Evolutionary conservation across 1,284 basidiomycete species (phyloP).

Genomic region (Erythrobasidium hasegawianum): DNA sequence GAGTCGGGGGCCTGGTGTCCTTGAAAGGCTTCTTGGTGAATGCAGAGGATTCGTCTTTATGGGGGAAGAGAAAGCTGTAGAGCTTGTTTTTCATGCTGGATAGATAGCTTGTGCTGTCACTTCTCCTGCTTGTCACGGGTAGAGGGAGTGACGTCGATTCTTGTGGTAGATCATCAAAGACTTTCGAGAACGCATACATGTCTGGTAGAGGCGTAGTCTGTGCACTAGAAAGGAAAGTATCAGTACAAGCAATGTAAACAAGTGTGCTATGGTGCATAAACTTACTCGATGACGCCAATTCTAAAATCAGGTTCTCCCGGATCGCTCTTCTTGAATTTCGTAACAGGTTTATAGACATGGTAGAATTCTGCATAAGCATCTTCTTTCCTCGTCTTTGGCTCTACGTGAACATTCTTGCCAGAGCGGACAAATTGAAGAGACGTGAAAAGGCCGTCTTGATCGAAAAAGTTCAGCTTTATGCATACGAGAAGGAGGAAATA

Average conservation of each 20-base stretch:
- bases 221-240: slow-evolving; percentile 54
- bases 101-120: neutral
- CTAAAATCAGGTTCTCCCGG: slow-evolving; percentile 82
- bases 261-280: neutral
- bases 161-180: slow-evolving; percentile 61
- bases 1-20: neutral
- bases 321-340: slow-evolving; percentile 72
- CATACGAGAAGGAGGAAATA: neutral
- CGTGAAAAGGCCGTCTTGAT: slow-evolving; percentile 57
- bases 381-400: slow-evolving; percentile 30
- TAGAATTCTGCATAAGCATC: slow-evolving; percentile 81
- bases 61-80: neutral
- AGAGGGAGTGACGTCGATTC: slow-evolving; percentile 1
- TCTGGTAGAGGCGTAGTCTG: slow-evolving; percentile 68
- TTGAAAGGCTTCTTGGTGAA: neutral
- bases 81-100: neutral
- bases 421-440: slow-evolving; percentile 70
- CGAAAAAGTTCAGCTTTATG: neutral
- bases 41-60: neutral
- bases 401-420: slow-evolving; percentile 51
- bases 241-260: neutral
- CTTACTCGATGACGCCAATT: slow-evolving; percentile 68
- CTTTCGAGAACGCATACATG: slow-evolving; percentile 61
- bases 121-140: neutral
- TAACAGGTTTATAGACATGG: slow-evolving; percentile 86